Conservation (phyloP, 2,329 filamentous ascomycete species). For the Aspergillus amoenus region DNA sequence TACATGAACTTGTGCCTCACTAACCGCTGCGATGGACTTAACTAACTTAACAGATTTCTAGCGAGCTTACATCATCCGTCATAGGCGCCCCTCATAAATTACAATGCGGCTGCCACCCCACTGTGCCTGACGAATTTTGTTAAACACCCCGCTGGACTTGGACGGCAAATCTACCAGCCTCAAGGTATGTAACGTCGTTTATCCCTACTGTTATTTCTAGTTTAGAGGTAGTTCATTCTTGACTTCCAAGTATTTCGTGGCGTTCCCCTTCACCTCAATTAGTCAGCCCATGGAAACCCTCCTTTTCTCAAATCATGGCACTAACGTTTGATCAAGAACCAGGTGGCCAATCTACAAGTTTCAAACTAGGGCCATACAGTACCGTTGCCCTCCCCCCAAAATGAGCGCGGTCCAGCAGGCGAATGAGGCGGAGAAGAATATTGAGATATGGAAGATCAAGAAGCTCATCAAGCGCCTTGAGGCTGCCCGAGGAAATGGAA, state of each 20-base stretch:
- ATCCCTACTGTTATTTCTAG: not conserved
- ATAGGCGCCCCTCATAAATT: constrained; percentile 19
- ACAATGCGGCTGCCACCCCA: constrained; percentile 28
- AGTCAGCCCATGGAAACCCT: not conserved
- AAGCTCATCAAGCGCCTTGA: constrained; percentile 99
- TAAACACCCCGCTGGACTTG: constrained; percentile 30
- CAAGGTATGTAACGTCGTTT: constrained; percentile 21
- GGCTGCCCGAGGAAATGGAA: constrained; percentile 95
- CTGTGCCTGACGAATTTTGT: constrained; percentile 38
- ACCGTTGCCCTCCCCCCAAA: constrained; percentile 50
- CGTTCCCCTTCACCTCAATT: not conserved
- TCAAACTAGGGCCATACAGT: constrained; percentile 22
- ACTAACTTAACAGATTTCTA: not conserved
- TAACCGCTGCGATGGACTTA: not conserved
- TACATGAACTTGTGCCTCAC: not conserved
- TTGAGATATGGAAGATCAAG: constrained; percentile 90
- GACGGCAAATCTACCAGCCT: constrained; percentile 23
- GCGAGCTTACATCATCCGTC: constrained; percentile 33
- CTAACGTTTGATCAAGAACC: constrained; percentile 17
- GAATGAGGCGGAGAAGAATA: constrained; percentile 98
- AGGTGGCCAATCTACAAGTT: constrained; percentile 19
- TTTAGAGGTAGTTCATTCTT: not conserved
- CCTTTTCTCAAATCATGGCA: not conserved
- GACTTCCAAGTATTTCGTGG: not conserved
- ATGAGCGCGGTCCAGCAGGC: constrained; percentile 76